Conservation (phyloP, 2,329 filamentous ascomycete species). For the Pyrenophora teres region DNA sequence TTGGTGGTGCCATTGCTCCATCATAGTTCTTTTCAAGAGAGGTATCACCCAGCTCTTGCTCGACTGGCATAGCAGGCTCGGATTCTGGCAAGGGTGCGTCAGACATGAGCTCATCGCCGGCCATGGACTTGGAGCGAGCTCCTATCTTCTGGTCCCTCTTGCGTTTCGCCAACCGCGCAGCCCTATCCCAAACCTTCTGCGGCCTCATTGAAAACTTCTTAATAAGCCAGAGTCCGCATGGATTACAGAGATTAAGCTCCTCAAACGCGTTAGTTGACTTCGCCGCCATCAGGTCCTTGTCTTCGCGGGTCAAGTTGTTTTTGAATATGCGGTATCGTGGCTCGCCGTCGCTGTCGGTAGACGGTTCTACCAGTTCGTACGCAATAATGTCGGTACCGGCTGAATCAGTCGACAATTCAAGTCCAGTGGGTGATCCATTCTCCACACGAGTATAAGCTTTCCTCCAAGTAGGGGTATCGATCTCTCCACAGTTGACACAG, state of each 20-base stretch:
- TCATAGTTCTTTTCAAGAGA: constrained; percentile 19
- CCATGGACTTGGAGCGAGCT: constrained; percentile 49
- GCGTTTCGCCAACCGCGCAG: constrained; percentile 48
- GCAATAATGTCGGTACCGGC: constrained; percentile 70
- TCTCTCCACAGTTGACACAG: constrained; percentile 90
- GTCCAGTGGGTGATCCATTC: constrained; percentile 69
- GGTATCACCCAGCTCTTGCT: constrained; percentile 12
- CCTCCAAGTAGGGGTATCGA: constrained; percentile 95
- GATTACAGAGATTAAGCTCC: constrained; percentile 84
- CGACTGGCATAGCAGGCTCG: constrained; percentile 25
- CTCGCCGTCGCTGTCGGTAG: constrained; percentile 63
- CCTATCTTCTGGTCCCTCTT: constrained; percentile 35
- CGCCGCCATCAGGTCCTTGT: constrained; percentile 56
- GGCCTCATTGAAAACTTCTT: constrained; percentile 88
- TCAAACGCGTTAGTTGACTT: constrained; percentile 57
- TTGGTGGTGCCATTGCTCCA: constrained; percentile 19
- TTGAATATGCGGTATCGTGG: constrained; percentile 76
- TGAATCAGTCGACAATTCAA: constrained; percentile 66
- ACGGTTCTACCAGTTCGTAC: constrained; percentile 37
- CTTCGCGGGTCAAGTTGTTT: constrained; percentile 69
- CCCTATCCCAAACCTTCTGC: constrained; percentile 73
- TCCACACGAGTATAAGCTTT: constrained; percentile 84
- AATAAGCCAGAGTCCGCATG: constrained; percentile 92
- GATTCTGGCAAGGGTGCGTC: constrained; percentile 41
- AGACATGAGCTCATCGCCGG: constrained; percentile 52